phyloP scores from a whole-genome alignment of 2,329 filamentous ascomycete species.

The Penicillium sp. region DNA sequence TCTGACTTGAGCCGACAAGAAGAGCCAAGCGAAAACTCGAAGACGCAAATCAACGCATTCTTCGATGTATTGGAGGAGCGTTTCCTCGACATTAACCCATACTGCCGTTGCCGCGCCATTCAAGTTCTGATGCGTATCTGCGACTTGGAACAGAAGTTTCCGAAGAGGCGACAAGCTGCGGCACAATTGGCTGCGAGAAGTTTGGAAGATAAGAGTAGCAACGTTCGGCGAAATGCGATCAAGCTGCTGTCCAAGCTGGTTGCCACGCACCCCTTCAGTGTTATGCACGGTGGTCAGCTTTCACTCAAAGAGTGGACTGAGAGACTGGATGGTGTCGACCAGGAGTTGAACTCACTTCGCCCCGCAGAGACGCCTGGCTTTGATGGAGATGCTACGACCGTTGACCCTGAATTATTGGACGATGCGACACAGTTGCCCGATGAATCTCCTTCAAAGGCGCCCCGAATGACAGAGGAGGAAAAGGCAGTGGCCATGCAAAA shows the following conservation, averaged over 20 bases:
- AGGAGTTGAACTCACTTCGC: slow-evolving; percentile 77
- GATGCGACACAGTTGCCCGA: slow-evolving; percentile 80
- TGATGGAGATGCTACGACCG: slow-evolving; percentile 68
- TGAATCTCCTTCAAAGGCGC: slow-evolving; percentile 65
- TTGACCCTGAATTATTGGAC: slow-evolving; percentile 78
- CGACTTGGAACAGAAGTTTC: slow-evolving; percentile 93
- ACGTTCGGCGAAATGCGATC: slow-evolving; percentile 91
- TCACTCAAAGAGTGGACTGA: slow-evolving; percentile 82
- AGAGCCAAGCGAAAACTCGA: slow-evolving; percentile 88
- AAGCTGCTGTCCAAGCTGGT: slow-evolving; percentile 86
- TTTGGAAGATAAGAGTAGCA: slow-evolving; percentile 96
- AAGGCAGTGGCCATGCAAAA: slow-evolving; percentile 73
- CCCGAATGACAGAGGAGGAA: slow-evolving; percentile 76
- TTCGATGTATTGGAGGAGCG: slow-evolving; percentile 96
- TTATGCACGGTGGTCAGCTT: slow-evolving; percentile 86
- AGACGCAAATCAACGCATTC: slow-evolving; percentile 93
- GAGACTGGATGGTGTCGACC: slow-evolving; percentile 78
- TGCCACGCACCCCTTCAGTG: slow-evolving; percentile 90
- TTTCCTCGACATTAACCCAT: slow-evolving; percentile 95
- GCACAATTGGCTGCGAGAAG: slow-evolving; percentile 86
- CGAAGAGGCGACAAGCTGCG: slow-evolving; percentile 83
- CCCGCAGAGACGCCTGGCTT: slow-evolving; percentile 74
- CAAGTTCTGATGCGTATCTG: slow-evolving; percentile 92
- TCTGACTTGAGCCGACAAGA: slow-evolving; percentile 86
- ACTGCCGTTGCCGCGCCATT: slow-evolving; percentile 86